Evolutionary conservation across 176 grass and related monocot genomes (phyloP).

Genomic region (Ensete ventricosum): DNA sequence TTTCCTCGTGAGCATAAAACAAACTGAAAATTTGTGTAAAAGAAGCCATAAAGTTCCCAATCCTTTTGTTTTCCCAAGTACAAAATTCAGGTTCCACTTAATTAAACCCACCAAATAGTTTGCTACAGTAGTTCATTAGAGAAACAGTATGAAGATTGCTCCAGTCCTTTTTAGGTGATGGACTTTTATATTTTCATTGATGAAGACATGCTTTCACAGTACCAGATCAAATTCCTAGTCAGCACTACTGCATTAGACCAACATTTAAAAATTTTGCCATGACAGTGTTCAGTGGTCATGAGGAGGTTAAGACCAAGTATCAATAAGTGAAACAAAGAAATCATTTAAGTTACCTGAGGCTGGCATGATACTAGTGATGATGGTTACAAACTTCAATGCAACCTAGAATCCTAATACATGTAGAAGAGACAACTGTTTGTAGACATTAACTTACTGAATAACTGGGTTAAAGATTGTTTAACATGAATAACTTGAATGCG

Average conservation of each 20-base stretch:
- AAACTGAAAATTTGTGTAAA: background rate
- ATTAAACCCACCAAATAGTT: background rate
- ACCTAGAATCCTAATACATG: background rate
- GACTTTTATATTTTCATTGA: background rate
- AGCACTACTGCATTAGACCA: background rate
- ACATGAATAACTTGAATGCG: background rate
- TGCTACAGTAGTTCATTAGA: background rate
- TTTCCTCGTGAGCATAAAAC: background rate
- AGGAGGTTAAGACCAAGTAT: background rate
- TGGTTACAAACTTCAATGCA: background rate
- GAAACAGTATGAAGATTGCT: background rate
- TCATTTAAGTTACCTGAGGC: background rate
- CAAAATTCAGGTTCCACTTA: background rate
- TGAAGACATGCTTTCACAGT: background rate
- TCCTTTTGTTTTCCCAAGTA: background rate
- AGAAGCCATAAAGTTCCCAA: background rate
- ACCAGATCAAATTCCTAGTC: background rate
- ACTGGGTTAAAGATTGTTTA: background rate
- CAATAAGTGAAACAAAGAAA: background rate
- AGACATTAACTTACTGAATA: background rate
- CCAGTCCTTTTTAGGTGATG: background rate
- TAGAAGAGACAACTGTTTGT: background rate
- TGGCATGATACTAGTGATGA: background rate
- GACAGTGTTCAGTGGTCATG: background rate
- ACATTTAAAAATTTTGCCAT: background rate